Evolutionary conservation across 768 basidiomycete species (phyloP), one percentile per base, ranked within the genome.

Genomic region (Tricholoma saponaceum): DNA sequence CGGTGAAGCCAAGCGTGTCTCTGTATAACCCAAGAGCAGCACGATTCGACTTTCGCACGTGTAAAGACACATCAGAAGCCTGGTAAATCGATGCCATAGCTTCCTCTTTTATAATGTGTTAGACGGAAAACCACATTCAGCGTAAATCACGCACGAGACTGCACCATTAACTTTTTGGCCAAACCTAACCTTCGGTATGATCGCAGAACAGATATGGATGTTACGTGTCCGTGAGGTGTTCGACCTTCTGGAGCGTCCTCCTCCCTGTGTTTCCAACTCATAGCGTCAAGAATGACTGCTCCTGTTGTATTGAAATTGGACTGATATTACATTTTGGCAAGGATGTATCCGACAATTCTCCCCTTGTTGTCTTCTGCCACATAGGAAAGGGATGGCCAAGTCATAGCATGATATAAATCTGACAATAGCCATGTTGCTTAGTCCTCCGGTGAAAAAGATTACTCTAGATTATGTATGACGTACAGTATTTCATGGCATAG

Each of bases 351-450:
- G 13, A 97, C 94, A 55, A 98, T 88, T 58, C 91, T 83, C 9
- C 95, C 95, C 64, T 91, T 86, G 63, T 87, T 83, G 65, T 96
- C 94, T 70, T 95, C 92, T 1, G 95, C 95, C 2, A 98, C 94
- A 62, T 90, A 97, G 10, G 94, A 96, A 20, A 98, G 79, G 33
- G 90, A 85, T 1, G 95, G 95, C 95, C 95, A 98, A n/a, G 92
- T 92, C 75, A 96, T 79, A 8, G 86, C 84, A 67, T 97, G 95
- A 71, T 95, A 98, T 49, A 96, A 80, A 70, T 95, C 92, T 79
- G 55, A 56, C 33, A n/a, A 41, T 18, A 14, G n/a, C 30, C 2
- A 32, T 32, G 84, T 6, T 28, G 26, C 14, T 49, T 13, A 28
- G 47, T 13, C 44, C 13, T 43, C 18, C 7, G 14, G 10, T 2